A percentile compares a stretch with the other conserved stretches of the same genome.
Evolutionary conservation across 2,329 filamentous ascomycete genomes (phyloP).

Genomic region (Paraphaeosphaeria sporulosa): DNA sequence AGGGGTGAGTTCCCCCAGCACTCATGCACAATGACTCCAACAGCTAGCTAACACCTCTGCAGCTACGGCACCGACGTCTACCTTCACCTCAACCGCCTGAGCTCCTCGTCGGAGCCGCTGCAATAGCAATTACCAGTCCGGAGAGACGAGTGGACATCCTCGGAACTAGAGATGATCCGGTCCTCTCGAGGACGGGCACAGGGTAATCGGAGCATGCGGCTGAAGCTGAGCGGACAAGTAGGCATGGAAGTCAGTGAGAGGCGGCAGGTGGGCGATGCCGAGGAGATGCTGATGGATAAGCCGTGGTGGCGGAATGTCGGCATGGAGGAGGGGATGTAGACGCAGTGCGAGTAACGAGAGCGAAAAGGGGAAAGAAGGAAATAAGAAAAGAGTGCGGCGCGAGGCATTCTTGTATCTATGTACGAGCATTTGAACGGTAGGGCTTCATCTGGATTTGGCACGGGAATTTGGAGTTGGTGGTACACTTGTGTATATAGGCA

Average conservation of each 20-base stretch:
- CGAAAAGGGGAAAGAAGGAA: too few relatives aligned
- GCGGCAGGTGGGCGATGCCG: conserved; percentile 88
- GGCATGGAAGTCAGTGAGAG: conserved; percentile 78
- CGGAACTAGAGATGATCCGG: conserved; percentile 36
- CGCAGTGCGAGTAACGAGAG: too few relatives aligned
- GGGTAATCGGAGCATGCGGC: conserved; percentile 62
- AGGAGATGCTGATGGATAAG: conserved; percentile 69
- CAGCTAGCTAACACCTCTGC: conserved; percentile 17
- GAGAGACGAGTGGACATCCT: conserved; percentile 70
- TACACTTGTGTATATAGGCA: background rate
- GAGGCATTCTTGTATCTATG: conserved; percentile 9
- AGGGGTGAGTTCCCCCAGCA: conserved; percentile 74
- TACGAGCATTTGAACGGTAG: background rate
- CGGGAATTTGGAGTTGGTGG: background rate
- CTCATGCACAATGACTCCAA: background rate
- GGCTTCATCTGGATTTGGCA: background rate
- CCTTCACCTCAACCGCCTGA: conserved; percentile 94
- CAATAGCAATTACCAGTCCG: conserved; percentile 93
- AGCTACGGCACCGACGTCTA: conserved; percentile 99
- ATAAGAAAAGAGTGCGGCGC: background rate
- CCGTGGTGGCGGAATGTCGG: conserved; percentile 60
- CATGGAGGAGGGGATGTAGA: conserved; percentile 57
- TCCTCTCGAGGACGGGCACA: conserved; percentile 68
- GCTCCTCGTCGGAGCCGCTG: conserved; percentile 92
- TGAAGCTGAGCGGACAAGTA: conserved; percentile 67